These are phyloP conservation scores for Aspergillus saccharolyticus DNA, from an alignment of 495 filamentous ascomycete genomes.

Conservation along the genomic window DNA sequence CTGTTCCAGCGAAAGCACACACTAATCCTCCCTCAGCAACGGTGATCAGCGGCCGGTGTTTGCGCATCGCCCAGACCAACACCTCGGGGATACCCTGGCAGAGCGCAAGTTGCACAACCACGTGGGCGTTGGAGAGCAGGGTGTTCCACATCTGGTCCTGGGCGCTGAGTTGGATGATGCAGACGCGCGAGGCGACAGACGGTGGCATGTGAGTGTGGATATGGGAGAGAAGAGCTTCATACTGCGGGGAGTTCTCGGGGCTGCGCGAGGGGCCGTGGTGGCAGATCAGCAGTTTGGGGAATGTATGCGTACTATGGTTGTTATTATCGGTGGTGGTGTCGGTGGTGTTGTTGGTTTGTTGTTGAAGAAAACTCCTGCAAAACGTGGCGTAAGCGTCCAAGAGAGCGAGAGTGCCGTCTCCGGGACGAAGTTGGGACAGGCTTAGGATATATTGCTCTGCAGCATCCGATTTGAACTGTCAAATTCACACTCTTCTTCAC, in stretches of 20 bases:
- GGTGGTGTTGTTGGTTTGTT: no score
- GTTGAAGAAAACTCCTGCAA: conserved; percentile 27
- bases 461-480: no score
- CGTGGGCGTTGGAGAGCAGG: conserved; percentile 55
- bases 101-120: conserved; percentile 64
- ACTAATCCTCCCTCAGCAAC: not conserved
- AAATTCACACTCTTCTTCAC: no score
- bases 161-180: conserved; percentile 63
- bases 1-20: not conserved
- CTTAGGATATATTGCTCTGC: conserved; percentile 13
- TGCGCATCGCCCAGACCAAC: conserved; percentile 68
- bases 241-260: conserved; percentile 2
- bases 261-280: conserved; percentile 8
- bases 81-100: conserved; percentile 75
- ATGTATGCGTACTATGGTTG: conserved; percentile 66
- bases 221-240: conserved; percentile 50
- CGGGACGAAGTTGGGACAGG: conserved; percentile 5
- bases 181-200: conserved; percentile 45
- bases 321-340: no score
- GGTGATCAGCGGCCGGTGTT: conserved; percentile 22
- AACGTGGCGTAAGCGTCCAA: conserved; percentile 7
- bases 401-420: conserved; percentile 6
- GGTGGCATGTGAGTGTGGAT: conserved; percentile 48
- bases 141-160: conserved; percentile 71
- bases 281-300: conserved; percentile 60